A percentile compares a stretch with the other conserved stretches of the same genome.
Conservation (phyloP, 306 rosid genomes). For the Sicyos edulis region DNA sequence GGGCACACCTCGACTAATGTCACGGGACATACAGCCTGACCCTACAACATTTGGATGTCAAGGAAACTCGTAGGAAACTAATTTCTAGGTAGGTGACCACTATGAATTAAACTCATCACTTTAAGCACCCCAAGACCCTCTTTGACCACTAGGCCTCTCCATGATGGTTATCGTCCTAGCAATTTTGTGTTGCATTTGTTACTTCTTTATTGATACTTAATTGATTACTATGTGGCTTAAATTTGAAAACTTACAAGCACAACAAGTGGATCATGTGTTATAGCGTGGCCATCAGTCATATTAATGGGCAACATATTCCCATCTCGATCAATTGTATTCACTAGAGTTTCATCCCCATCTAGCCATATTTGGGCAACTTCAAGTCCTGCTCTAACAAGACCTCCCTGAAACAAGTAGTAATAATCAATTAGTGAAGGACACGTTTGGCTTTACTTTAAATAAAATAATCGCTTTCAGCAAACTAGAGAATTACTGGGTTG, state of each 20-base stretch:
- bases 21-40: no score
- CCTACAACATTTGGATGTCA: no score
- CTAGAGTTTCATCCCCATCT: constrained; percentile 93
- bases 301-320: constrained; percentile 75
- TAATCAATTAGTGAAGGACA: constrained; percentile 14
- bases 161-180: no score
- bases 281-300: constrained; percentile 83
- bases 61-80: no score
- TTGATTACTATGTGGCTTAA: no score
- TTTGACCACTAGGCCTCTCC: no score
- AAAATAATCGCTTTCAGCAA: not conserved
- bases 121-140: no score
- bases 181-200: no score
- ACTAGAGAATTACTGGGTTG: constrained; percentile 62
- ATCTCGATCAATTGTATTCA: constrained; percentile 73
- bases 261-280: constrained; percentile 91
- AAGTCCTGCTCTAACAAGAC: constrained; percentile 82
- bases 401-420: constrained; percentile 53
- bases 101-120: no score
- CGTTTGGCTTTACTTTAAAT: not conserved
- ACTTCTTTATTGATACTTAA: no score
- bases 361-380: constrained; percentile 96
- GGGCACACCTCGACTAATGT: no score
- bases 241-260: constrained; percentile 60
- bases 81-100: no score